Conservation (phyloP, 805 yeast species). For the Kodamaea fukazawae region DNA sequence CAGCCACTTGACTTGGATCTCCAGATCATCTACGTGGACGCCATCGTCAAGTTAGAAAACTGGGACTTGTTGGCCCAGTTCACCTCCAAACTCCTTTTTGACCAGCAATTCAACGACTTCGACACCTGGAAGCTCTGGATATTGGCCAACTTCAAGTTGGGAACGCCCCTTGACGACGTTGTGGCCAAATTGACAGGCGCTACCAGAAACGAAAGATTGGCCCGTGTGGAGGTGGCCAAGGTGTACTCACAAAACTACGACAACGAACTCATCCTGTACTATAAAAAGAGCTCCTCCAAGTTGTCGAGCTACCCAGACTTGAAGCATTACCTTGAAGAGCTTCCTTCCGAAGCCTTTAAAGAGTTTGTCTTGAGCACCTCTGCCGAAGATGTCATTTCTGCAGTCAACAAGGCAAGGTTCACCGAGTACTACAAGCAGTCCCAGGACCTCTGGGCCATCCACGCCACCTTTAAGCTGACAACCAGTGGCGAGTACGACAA, state of each 20-base stretch:
- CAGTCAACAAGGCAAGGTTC: no score
- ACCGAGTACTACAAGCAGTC: no score
- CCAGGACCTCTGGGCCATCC: neutral
- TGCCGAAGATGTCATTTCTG: no score
- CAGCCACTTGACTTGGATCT: constrained; percentile 58
- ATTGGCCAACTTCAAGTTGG: constrained; percentile 41
- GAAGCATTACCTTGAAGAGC: constrained; percentile 21
- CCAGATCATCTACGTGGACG: constrained; percentile 50
- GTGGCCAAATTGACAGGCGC: constrained; percentile 19
- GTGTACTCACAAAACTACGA: constrained; percentile 22
- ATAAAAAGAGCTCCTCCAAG: constrained; percentile 49
- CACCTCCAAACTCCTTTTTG: constrained; percentile 42
- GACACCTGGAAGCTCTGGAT: constrained; percentile 64
- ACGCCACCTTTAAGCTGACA: constrained; percentile 7
- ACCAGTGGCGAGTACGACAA: constrained; percentile 59
- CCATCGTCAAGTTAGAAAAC: constrained; percentile 38
- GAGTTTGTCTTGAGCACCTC: neutral
- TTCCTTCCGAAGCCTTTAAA: neutral
- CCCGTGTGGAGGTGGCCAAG: constrained; percentile 46
- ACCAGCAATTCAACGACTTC: constrained; percentile 66
- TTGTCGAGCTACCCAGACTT: constrained; percentile 67
- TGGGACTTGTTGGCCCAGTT: constrained; percentile 45
- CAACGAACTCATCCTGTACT: constrained; percentile 39
- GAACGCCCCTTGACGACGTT: constrained; percentile 29
- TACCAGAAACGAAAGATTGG: constrained; percentile 58